Conservation (phyloP, 176 grass and related monocot genomes). For the Thalia dealbata region DNA sequence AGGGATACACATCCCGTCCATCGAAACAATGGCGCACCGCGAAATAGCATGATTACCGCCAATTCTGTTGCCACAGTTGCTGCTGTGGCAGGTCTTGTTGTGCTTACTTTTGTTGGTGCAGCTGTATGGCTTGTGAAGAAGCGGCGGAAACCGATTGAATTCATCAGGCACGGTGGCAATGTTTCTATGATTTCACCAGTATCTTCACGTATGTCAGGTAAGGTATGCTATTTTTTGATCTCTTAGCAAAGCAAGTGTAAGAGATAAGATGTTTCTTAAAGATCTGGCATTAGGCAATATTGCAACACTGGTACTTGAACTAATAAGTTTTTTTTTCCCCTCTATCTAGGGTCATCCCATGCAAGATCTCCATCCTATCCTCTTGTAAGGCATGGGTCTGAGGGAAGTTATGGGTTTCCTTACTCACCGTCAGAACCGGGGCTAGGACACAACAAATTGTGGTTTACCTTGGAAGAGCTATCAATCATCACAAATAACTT, state of each 20-base stretch:
- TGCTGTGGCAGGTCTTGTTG: constrained; percentile 25
- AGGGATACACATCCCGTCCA: not conserved
- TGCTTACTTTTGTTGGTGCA: constrained; percentile 33
- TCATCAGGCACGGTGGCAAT: constrained; percentile 5
- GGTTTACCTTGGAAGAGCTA: constrained; percentile 65
- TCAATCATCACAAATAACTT: constrained; percentile 54
- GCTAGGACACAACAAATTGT: constrained; percentile 52
- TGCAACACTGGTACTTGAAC: not conserved
- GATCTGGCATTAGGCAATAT: not conserved
- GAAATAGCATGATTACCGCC: constrained; percentile 1
- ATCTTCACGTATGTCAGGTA: constrained; percentile 44
- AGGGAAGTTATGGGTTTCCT: constrained; percentile 46
- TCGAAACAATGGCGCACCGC: not conserved
- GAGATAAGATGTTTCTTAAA: not conserved
- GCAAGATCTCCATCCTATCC: constrained; percentile 51
- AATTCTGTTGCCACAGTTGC: constrained; percentile 23
- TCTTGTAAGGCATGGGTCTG: constrained; percentile 41
- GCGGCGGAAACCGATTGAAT: constrained; percentile 32
- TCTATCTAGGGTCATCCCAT: constrained; percentile 34
- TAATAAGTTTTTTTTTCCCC: not conserved
- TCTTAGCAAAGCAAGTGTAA: not conserved
- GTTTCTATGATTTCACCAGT: constrained; percentile 31
- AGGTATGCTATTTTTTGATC: not conserved
- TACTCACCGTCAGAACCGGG: constrained; percentile 48
- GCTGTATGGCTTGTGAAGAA: constrained; percentile 54